phyloP scores from a whole-genome alignment of 129 eudicot species.

The Lactuca saligna region DNA sequence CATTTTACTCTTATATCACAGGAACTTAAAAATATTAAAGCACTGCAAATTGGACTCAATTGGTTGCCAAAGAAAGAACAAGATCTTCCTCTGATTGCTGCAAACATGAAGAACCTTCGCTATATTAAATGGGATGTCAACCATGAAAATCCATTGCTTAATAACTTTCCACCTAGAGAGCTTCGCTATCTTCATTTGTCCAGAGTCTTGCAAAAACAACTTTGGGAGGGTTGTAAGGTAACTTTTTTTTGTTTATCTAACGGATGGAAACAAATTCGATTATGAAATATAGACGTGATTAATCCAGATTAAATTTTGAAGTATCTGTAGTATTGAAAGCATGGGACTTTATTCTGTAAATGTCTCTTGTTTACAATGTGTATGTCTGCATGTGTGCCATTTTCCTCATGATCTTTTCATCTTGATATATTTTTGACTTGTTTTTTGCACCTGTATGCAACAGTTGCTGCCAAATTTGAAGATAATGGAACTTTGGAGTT shows the following conservation, averaged over 20 bases:
- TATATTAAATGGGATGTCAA: background rate
- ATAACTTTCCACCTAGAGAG: background rate
- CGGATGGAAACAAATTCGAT: too few species aligned
- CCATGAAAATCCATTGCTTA: background rate
- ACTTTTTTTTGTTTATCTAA: background rate
- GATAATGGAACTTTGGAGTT: too few species aligned
- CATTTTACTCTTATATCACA: background rate
- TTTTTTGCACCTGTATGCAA: too few species aligned
- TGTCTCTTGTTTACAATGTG: too few species aligned
- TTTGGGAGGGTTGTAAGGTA: background rate
- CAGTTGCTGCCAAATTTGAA: too few species aligned
- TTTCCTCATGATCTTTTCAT: too few species aligned
- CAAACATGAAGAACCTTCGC: background rate
- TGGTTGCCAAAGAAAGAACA: background rate
- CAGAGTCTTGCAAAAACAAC: background rate
- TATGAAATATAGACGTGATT: too few species aligned
- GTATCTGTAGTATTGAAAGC: too few species aligned
- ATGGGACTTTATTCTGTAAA: too few species aligned
- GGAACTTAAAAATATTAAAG: background rate
- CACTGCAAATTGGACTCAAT: background rate
- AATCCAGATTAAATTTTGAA: too few species aligned
- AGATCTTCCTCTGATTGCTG: background rate
- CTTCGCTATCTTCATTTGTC: background rate
- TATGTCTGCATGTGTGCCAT: too few species aligned
- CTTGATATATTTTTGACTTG: too few species aligned